phyloP scores from a whole-genome alignment of 1,284 basidiomycete species.

The Leccinum pallidistipes region DNA sequence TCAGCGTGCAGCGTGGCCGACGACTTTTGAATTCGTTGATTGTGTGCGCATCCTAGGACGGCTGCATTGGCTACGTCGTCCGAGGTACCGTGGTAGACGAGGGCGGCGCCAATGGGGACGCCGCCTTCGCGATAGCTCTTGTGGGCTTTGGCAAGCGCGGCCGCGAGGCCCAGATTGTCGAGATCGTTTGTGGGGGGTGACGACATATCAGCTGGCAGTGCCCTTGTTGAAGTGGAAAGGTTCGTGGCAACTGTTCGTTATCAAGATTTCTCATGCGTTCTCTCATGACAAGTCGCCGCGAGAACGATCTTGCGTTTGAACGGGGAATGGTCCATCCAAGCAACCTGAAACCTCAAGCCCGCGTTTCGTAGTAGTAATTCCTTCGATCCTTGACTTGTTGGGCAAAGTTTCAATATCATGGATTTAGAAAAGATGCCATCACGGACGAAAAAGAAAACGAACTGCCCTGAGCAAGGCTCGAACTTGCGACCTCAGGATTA shows the following conservation, averaged over 20 bases:
- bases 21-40: conserved; percentile 52
- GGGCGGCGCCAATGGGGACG: conserved; percentile 56
- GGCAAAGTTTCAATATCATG: too few species aligned
- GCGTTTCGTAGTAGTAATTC: neutral
- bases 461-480: conserved; percentile 47
- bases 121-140: conserved; percentile 50
- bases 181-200: conserved; percentile 1
- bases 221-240: neutral
- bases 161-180: conserved; percentile 30
- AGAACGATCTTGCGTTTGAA: neutral
- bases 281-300: neutral
- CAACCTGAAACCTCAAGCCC: neutral
- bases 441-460: neutral
- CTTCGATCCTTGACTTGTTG: neutral
- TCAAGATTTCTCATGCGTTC: neutral
- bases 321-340: neutral
- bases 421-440: too few species aligned
- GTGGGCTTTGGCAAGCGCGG: conserved; percentile 45
- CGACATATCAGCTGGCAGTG: neutral
- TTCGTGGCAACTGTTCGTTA: neutral
- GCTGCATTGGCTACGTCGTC: conserved; percentile 17
- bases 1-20: conserved; percentile 59
- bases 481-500: conserved; percentile 59
- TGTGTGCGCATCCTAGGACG: conserved; percentile 50
- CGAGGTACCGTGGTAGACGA: conserved; percentile 36